Evolutionary conservation across 345 rosid species (phyloP).

Genomic region (Citrus reticulata): DNA sequence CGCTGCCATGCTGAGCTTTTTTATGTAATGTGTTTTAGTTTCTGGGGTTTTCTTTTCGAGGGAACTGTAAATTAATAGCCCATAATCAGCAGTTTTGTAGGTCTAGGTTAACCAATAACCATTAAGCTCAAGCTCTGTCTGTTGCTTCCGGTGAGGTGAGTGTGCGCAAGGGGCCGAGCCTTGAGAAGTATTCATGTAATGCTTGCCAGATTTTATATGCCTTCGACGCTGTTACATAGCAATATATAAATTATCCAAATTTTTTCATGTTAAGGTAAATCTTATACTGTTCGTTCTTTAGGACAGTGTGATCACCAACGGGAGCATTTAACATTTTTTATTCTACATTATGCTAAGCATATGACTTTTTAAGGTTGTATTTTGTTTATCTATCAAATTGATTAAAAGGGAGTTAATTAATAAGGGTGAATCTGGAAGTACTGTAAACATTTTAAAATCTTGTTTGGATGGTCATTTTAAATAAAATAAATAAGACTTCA

Average conservation of each 20-base stretch:
- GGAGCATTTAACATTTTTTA: too few species aligned
- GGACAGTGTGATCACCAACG: too few species aligned
- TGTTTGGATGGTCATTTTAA: too few species aligned
- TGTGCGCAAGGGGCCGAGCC: background rate
- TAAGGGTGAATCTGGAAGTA: too few species aligned
- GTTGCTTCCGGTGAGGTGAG: background rate
- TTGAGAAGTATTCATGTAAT: background rate
- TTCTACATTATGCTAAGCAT: too few species aligned
- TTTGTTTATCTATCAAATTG: too few species aligned
- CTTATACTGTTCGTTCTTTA: too few species aligned
- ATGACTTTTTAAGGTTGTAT: too few species aligned
- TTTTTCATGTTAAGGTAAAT: background rate
- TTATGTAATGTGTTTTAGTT: background rate
- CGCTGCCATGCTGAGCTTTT: background rate
- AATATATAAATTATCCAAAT: background rate
- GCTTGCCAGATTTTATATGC: background rate
- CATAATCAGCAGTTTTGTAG: constrained; percentile 1
- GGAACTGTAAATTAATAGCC: constrained; percentile 5
- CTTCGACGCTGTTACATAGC: too few species aligned
- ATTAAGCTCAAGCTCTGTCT: background rate
- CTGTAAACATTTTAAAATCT: too few species aligned
- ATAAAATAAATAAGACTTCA: too few species aligned
- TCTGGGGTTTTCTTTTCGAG: background rate
- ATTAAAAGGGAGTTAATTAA: too few species aligned
- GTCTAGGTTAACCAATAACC: background rate